phyloP scores from a whole-genome alignment of 2,329 filamentous ascomycete genomes.

The Alternaria conjuncta region DNA sequence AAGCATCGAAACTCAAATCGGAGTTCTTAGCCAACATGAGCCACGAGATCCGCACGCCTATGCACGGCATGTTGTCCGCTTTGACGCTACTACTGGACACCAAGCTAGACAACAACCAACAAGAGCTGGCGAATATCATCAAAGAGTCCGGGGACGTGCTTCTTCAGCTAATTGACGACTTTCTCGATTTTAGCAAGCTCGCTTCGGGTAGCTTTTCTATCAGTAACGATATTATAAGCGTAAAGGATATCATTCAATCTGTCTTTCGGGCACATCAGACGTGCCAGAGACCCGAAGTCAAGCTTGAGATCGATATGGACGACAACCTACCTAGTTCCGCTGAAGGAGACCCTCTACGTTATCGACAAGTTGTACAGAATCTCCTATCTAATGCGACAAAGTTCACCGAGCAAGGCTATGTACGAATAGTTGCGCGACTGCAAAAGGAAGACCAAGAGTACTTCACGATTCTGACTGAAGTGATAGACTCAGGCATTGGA shows the following conservation, averaged over 20 bases:
- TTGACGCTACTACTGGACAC: slow-evolving; percentile 64
- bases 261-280: slow-evolving; percentile 60
- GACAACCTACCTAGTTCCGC: slow-evolving; percentile 58
- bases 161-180: slow-evolving; percentile 68
- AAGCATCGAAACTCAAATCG: slow-evolving; percentile 67
- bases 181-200: slow-evolving; percentile 71
- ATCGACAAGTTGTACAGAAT: slow-evolving; percentile 68
- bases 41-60: slow-evolving; percentile 69
- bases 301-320: slow-evolving; percentile 54
- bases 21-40: slow-evolving; percentile 69
- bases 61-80: slow-evolving; percentile 68
- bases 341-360: slow-evolving; percentile 65
- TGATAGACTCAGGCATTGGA: slow-evolving; percentile 63
- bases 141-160: slow-evolving; percentile 65
- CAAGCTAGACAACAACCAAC: slow-evolving; percentile 59
- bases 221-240: slow-evolving; percentile 59
- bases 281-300: slow-evolving; percentile 55
- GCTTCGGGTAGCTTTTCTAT: slow-evolving; percentile 66
- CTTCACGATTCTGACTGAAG: slow-evolving; percentile 59
- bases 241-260: slow-evolving; percentile 55
- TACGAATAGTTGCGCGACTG: slow-evolving; percentile 55
- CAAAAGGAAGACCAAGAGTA: slow-evolving; percentile 51
- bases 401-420: slow-evolving; percentile 64
- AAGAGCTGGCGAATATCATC: slow-evolving; percentile 64
- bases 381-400: slow-evolving; percentile 67